A percentile compares a stretch with the other conserved stretches of the same genome.
Conservation (phyloP, 2,329 filamentous ascomycete species). For the Fusarium scirpi region DNA sequence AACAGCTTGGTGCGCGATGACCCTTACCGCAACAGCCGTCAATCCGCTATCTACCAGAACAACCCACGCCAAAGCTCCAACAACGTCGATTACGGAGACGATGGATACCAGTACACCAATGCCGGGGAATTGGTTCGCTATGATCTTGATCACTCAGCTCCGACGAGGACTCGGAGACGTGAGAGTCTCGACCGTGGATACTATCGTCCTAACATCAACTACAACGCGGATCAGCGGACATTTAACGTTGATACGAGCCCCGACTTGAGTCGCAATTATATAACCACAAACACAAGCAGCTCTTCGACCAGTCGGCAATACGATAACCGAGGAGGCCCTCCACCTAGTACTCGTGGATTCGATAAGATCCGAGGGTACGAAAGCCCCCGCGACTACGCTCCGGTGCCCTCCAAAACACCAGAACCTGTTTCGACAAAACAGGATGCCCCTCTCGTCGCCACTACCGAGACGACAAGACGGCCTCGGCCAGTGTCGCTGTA, state of each 20-base stretch:
- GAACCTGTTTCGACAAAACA: constrained; percentile 47
- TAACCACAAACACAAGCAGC: constrained; percentile 44
- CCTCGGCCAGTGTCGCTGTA: constrained; percentile 65
- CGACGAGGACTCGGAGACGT: constrained; percentile 57
- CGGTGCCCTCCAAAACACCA: constrained; percentile 56
- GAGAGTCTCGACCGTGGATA: constrained; percentile 69
- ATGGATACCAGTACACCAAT: constrained; percentile 73
- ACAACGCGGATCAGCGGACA: constrained; percentile 59
- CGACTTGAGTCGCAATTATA: constrained; percentile 60
- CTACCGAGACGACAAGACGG: constrained; percentile 46
- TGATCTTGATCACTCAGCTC: constrained; percentile 66
- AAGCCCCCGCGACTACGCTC: constrained; percentile 59
- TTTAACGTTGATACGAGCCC: constrained; percentile 61
- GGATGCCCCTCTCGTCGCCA: constrained; percentile 26
- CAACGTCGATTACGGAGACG: constrained; percentile 66
- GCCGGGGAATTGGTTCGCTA: constrained; percentile 71
- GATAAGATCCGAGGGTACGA: constrained; percentile 72
- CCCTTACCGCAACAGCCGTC: constrained; percentile 61
- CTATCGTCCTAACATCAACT: constrained; percentile 66
- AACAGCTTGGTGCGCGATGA: constrained; percentile 60
- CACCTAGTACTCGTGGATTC: constrained; percentile 76
- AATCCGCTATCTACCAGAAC: constrained; percentile 59
- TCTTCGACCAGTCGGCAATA: constrained; percentile 50
- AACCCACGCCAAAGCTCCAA: constrained; percentile 58
- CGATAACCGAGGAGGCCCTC: constrained; percentile 65